Evolutionary conservation across 2,329 filamentous ascomycete genomes (phyloP), one percentile per base, ranked within the genome.

Genomic region (Mycosphaerelloides madeirae): DNA sequence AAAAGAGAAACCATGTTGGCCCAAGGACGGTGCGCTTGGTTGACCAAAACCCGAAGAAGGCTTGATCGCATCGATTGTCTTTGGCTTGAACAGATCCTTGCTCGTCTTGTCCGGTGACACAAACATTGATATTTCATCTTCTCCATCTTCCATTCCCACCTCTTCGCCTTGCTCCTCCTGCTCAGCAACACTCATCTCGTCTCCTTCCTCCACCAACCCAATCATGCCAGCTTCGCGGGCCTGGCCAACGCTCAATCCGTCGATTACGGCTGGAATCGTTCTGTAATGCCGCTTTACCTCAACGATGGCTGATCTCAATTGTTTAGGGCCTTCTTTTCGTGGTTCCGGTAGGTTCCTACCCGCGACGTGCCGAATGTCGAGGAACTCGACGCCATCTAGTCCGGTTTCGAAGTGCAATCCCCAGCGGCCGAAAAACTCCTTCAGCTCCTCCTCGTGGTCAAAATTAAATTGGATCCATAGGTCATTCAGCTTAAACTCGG

Each of bases 211-310:
- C 18, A 60, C 61, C 7, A 65, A 64, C n/a, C 74, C 69, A 32
- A 81, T 63, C 65, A 78, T 68, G 7, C 73, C 74, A 34, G 69
- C 61, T 13, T 60, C 64, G 32, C 67, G 68, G 14, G 80, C 77
- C 54, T 76, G 68, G 34, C 65, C 65, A 35, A 81, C 71, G 34
- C 65, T 73, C 59, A 80, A 65, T 12, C 79, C 79, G 55, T 76
- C 71, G 41, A 82, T 75, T 20, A 83, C 64, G 7, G 79, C 75
- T 16, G 74, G 72, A n/a, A 80, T 61, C 2, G 68, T 73, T 53
- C 80, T 71, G 16, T 72, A 71, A 43, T 71, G 67, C 31, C 79
- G 72, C 61, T 84, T 84, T 19, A 65, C 64, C 57, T 83, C 80
- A 13, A 83, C 80, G 39, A 77, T 34, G 11, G 38, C 45, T 15